Evolutionary conservation across 2,329 filamentous ascomycete genomes (phyloP).

Genomic region (Thielaviopsis musarum): DNA sequence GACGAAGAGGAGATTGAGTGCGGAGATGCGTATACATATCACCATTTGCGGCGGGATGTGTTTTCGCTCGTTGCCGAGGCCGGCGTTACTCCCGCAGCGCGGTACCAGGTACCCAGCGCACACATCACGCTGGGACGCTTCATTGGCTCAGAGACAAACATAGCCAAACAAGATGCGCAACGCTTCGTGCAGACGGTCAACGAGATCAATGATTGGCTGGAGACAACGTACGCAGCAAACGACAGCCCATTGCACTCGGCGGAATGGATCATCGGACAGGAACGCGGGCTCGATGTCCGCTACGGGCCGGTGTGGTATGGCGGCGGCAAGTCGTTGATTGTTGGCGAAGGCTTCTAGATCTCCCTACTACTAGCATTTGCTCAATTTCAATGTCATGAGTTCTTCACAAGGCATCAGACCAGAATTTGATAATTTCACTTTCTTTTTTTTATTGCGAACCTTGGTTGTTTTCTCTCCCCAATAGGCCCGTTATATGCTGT

Average conservation of each 20-base stretch:
- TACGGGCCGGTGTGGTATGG: constrained; percentile 76
- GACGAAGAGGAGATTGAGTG: constrained; percentile 21
- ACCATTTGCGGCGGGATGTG: constrained; percentile 71
- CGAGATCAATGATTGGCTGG: constrained; percentile 57
- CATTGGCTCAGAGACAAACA: constrained; percentile 23
- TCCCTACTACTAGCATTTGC: neutral
- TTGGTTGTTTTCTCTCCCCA: neutral
- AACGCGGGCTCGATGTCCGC: constrained; percentile 61
- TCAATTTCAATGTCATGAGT: no score
- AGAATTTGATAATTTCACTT: neutral
- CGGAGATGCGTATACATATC: constrained; percentile 64
- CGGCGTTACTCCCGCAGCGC: constrained; percentile 42
- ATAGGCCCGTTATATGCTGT: neutral
- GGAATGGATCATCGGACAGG: constrained; percentile 80
- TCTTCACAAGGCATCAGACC: neutral
- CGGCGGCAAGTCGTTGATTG: constrained; percentile 52
- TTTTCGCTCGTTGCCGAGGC: constrained; percentile 43
- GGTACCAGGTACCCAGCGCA: constrained; percentile 78
- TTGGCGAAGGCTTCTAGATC: constrained; percentile 42
- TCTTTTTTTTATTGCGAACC: constrained; percentile 1
- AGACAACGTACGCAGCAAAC: constrained; percentile 19
- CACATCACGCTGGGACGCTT: constrained; percentile 82
- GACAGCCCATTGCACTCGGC: constrained; percentile 49
- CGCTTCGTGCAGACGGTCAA: constrained; percentile 56
- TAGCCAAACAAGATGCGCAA: constrained; percentile 40